Percentiles rank a stretch among this genome's conserved stretches.
phyloP scores from a whole-genome alignment of 768 basidiomycete genomes.

The Rhodotorula diobovata region DNA sequence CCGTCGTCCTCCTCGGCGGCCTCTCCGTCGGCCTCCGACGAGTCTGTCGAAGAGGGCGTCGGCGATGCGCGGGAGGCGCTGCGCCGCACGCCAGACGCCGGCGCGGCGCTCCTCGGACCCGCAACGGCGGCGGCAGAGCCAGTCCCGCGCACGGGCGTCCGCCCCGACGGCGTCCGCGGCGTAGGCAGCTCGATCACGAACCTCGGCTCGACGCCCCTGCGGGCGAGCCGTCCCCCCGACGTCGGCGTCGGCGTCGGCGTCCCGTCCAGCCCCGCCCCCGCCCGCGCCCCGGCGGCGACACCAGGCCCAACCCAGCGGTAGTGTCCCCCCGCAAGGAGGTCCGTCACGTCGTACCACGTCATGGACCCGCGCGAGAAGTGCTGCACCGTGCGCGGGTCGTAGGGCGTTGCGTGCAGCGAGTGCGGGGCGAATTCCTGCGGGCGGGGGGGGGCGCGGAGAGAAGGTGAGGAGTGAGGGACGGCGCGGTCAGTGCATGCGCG shows the following conservation, averaged over 20 bases:
- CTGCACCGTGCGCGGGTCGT: slow-evolving; percentile 14
- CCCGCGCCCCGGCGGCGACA: too few species aligned
- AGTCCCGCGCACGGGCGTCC: background rate
- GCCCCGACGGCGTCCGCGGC: background rate
- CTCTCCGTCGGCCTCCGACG: too few species aligned
- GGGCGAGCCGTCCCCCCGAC: too few species aligned
- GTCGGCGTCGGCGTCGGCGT: background rate
- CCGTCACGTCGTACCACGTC: slow-evolving; percentile 10
- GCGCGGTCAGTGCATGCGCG: background rate
- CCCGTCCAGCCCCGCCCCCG: background rate
- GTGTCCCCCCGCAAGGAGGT: background rate
- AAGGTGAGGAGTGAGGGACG: too few species aligned
- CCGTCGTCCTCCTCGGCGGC: too few species aligned
- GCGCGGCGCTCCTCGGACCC: too few species aligned
- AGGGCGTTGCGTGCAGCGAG: background rate
- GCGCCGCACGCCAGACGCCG: too few species aligned
- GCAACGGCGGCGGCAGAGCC: background rate
- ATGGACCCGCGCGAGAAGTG: background rate
- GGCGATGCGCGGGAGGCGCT: too few species aligned
- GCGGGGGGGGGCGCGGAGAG: too few species aligned
- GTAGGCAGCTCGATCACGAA: background rate
- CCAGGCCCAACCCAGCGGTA: background rate
- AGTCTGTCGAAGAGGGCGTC: too few species aligned
- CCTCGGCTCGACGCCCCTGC: background rate
- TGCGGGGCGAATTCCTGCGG: slow-evolving; percentile 3